Conservation (phyloP, 345 rosid species). For the Barbarea vulgaris region DNA sequence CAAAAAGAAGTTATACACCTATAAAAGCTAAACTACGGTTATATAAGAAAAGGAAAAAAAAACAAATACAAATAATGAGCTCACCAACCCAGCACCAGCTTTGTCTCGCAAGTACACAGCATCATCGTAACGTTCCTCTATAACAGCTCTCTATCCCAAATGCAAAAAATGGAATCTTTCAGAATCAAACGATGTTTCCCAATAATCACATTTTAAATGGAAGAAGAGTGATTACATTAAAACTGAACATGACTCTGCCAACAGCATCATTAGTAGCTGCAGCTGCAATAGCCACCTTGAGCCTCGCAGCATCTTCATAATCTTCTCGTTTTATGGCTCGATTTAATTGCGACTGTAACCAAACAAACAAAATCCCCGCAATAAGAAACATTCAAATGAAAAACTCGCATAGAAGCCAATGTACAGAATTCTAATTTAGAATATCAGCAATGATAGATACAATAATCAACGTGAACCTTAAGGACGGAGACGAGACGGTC, state of each 20-base stretch:
- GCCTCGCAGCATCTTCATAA: constrained; percentile 76
- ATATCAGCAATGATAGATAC: background rate
- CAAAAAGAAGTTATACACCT: background rate
- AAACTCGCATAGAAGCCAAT: background rate
- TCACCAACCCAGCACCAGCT: constrained; percentile 93
- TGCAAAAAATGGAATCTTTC: background rate
- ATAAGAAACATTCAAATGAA: background rate
- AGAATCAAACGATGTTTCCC: background rate
- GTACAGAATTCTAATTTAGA: background rate
- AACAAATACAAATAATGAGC: constrained; percentile 37
- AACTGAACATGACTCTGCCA: constrained; percentile 67
- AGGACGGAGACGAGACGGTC: constrained; percentile 72
- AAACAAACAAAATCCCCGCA: background rate
- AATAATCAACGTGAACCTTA: constrained; percentile 51
- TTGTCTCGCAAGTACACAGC: constrained; percentile 78
- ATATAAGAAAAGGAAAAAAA: background rate
- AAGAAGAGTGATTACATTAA: constrained; percentile 53
- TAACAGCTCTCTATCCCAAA: constrained; percentile 64
- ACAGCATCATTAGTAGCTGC: constrained; percentile 73
- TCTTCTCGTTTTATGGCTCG: constrained; percentile 67
- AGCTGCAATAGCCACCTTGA: constrained; percentile 94
- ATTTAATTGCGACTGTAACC: constrained; percentile 63
- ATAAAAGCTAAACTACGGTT: background rate
- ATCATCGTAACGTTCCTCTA: constrained; percentile 75
- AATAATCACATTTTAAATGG: background rate